Conservation (phyloP, 495 filamentous ascomycete species). For the Schizothecium vesticola region DNA sequence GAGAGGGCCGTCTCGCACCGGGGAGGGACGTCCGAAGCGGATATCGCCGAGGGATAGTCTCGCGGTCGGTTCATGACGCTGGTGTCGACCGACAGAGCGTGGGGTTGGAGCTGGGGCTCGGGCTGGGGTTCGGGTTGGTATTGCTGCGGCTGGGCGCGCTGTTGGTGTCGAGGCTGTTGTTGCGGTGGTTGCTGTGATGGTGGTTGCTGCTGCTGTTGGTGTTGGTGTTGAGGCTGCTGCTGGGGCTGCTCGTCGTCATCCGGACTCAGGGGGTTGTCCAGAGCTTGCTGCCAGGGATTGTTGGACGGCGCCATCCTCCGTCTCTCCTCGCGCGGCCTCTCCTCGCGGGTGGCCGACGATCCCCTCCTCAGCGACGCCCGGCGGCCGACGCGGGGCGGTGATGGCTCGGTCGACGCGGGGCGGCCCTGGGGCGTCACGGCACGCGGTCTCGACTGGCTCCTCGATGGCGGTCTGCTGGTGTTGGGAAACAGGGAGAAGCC, state of each 20-base stretch:
- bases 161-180: conserved; percentile 4
- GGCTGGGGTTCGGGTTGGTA: conserved; percentile 5
- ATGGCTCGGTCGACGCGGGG: conserved; percentile 29
- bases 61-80: conserved; percentile 17
- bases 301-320: conserved; percentile 23
- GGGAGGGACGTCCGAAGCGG: conserved; percentile 34
- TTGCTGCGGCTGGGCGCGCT: conserved; percentile 8
- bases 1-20: conserved; percentile 47
- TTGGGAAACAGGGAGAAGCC: conserved; percentile 50
- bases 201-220: conserved; percentile 7
- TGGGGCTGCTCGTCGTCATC: conserved; percentile 1
- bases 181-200: conserved; percentile 10
- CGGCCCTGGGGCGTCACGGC: conserved; percentile 35
- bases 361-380: conserved; percentile 32
- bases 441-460: conserved; percentile 36
- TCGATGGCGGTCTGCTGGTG: conserved; percentile 33
- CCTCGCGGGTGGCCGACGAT: conserved; percentile 19
- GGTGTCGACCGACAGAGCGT: conserved; percentile 16
- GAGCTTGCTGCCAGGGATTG: conserved; percentile 32
- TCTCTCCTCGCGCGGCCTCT: conserved; percentile 26
- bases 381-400: conserved; percentile 29
- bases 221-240: conserved; percentile 7
- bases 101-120: conserved; percentile 7
- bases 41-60: conserved; percentile 22
- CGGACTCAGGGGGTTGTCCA: conserved; percentile 16